Evolutionary conservation across 176 grass and related monocot species (phyloP).

Genomic region (Stipa capillata): DNA sequence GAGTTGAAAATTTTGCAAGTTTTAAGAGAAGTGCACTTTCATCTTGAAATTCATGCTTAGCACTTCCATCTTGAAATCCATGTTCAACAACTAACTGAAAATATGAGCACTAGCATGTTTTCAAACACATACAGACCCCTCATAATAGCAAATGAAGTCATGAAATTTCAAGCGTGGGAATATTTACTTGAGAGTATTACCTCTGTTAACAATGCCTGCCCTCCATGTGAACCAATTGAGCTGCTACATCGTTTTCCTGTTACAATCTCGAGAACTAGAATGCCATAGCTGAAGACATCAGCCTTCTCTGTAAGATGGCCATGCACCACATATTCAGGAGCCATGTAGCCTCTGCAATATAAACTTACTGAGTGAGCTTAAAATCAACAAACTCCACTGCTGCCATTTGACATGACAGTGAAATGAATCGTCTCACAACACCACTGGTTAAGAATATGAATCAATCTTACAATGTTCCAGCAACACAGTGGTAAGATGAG

Average conservation of each 20-base stretch:
- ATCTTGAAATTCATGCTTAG: not conserved
- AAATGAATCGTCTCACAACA: not conserved
- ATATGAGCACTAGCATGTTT: not conserved
- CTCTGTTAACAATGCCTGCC: slow-evolving; percentile 54
- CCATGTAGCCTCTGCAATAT: slow-evolving; percentile 84
- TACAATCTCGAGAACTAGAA: slow-evolving; percentile 69
- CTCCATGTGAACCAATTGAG: slow-evolving; percentile 42
- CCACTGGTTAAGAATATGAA: not conserved
- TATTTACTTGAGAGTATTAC: slow-evolving; percentile 24
- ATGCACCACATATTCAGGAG: slow-evolving; percentile 77
- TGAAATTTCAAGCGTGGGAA: not conserved
- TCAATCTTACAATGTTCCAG: slow-evolving; percentile 64
- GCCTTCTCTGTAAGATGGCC: slow-evolving; percentile 81
- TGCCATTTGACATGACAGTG: not conserved
- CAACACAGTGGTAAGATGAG: slow-evolving; percentile 83
- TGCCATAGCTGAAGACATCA: slow-evolving; percentile 77
- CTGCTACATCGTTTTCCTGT: slow-evolving; percentile 63
- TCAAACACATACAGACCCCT: too few relatives aligned
- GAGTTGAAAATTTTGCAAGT: not conserved
- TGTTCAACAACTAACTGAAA: not conserved
- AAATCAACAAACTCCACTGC: not conserved
- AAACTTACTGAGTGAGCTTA: slow-evolving; percentile 25
- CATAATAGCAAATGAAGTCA: not conserved
- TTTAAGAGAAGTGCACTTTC: not conserved
- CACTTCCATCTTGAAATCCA: not conserved